These are phyloP conservation scores for Dothideomycetes sp. DNA, from an alignment of 2,329 filamentous ascomycete species.

Conservation along the genomic window DNA sequence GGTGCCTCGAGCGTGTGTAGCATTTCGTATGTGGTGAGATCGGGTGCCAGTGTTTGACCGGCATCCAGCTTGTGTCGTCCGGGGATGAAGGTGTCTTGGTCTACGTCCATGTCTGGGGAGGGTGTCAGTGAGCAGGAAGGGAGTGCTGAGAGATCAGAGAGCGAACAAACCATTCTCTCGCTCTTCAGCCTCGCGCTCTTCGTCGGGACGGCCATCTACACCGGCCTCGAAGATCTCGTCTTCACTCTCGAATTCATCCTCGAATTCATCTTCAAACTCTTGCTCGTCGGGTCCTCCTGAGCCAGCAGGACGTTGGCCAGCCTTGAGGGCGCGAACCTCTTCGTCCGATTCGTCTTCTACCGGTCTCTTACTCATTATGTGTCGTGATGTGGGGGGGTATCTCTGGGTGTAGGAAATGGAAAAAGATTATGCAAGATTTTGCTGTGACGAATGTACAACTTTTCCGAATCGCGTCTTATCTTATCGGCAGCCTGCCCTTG, in stretches of 20 bases:
- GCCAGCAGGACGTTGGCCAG: conserved; percentile 46
- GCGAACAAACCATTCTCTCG: conserved; percentile 43
- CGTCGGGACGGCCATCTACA: conserved; percentile 84
- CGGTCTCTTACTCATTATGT: conserved; percentile 48
- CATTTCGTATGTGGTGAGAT: conserved; percentile 95
- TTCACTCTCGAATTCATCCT: conserved; percentile 80
- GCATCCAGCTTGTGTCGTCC: conserved; percentile 84
- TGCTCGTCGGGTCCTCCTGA: conserved; percentile 39
- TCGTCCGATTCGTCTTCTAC: conserved; percentile 42
- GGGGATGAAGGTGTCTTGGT: conserved; percentile 91
- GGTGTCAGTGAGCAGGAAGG: neutral
- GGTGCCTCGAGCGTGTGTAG: conserved; percentile 86
- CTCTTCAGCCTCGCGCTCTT: conserved; percentile 84
- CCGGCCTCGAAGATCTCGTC: conserved; percentile 92
- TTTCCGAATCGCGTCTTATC: too few species aligned
- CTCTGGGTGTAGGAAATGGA: neutral
- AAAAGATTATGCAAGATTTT: neutral
- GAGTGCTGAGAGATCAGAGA: conserved; percentile 10
- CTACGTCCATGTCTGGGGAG: conserved; percentile 79
- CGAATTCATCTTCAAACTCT: conserved; percentile 92
- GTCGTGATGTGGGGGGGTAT: conserved; percentile 9
- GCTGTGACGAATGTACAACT: neutral
- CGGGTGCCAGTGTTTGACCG: conserved; percentile 82
- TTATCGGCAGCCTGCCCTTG: too few species aligned
- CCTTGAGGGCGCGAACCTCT: conserved; percentile 43